A percentile compares a stretch with the other conserved stretches of the same genome.
phyloP scores from a whole-genome alignment of 345 rosid genomes.

The Triadica sebifera region DNA sequence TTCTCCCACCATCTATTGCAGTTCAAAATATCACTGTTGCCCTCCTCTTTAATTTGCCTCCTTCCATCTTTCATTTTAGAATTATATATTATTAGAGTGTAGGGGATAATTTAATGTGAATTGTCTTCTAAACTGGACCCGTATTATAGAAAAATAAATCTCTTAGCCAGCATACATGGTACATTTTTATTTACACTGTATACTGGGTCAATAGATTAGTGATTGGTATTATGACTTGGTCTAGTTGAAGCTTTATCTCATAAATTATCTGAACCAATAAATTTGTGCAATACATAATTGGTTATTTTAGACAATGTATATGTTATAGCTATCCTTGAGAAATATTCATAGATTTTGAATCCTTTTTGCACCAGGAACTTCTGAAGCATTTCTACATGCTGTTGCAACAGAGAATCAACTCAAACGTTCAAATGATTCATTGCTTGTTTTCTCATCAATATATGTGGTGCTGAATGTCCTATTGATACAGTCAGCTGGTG shows the following conservation, averaged over 20 bases:
- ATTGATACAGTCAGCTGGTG: conserved; percentile 71
- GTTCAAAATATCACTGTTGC: neutral
- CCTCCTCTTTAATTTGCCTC: neutral
- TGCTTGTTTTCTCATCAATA: conserved; percentile 70
- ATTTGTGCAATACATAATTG: neutral
- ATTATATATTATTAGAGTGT: neutral
- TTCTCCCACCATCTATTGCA: neutral
- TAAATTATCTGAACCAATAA: neutral
- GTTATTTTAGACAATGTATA: neutral
- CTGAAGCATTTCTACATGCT: conserved; percentile 93
- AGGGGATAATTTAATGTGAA: neutral
- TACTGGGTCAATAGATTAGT: neutral
- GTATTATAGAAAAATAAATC: no score
- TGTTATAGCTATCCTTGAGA: neutral
- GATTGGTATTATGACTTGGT: neutral
- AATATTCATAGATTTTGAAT: conserved; percentile 4
- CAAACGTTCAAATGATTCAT: conserved; percentile 66
- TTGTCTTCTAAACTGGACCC: neutral
- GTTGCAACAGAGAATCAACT: conserved; percentile 80
- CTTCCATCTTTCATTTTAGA: neutral
- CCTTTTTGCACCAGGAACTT: conserved; percentile 63
- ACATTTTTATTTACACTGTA: neutral
- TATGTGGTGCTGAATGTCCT: conserved; percentile 58
- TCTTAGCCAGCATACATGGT: no score
- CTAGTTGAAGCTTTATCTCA: neutral